Percentiles rank a stretch among this genome's conserved stretches.
These are phyloP conservation scores for Rhodotorula sp. DNA, from an alignment of 1,284 basidiomycete species.

Conservation along the genomic window DNA sequence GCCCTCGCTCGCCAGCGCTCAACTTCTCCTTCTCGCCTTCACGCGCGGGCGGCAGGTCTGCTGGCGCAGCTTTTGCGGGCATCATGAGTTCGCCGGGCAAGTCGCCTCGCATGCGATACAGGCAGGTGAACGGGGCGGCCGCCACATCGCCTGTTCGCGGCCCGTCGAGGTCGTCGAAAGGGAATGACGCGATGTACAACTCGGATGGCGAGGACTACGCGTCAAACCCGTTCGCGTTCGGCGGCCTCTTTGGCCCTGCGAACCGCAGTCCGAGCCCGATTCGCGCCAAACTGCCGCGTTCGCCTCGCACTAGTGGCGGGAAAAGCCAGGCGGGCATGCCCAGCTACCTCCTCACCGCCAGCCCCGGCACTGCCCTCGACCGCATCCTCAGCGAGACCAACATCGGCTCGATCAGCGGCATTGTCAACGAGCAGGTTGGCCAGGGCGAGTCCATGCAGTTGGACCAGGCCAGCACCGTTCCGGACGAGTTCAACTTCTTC, in stretches of 20 bases:
- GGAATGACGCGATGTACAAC: constrained; percentile 19
- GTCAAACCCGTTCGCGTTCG: constrained; percentile 13
- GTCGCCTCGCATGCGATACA: constrained; percentile 22
- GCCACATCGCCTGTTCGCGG: constrained; percentile 36
- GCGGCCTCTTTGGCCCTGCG: constrained; percentile 18
- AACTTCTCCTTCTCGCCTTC: constrained; percentile 11
- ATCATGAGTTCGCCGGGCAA: constrained; percentile 37
- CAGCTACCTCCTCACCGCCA: constrained; percentile 40
- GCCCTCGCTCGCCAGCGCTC: constrained; percentile 30
- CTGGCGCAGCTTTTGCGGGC: neutral
- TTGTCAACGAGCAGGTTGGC: constrained; percentile 3
- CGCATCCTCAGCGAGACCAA: constrained; percentile 40
- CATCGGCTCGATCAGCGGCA: constrained; percentile 18
- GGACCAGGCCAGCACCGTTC: neutral
- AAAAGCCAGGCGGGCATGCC: constrained; percentile 18
- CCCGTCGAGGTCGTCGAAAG: constrained; percentile 7
- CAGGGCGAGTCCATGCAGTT: neutral
- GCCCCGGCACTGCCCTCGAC: constrained; percentile 39
- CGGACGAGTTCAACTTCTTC: constrained; percentile 29
- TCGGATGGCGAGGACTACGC: constrained; percentile 28
- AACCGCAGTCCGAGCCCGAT: constrained; percentile 33
- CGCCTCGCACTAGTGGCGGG: neutral
- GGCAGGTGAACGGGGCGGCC: constrained; percentile 7
- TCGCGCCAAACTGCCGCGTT: neutral
- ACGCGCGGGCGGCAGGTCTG: constrained; percentile 3